Percentiles rank a stretch among this genome's conserved stretches.
These are phyloP conservation scores for Magnusiomyces clavatus DNA, from an alignment of 1,139 yeast species.

Conservation along the genomic window DNA sequence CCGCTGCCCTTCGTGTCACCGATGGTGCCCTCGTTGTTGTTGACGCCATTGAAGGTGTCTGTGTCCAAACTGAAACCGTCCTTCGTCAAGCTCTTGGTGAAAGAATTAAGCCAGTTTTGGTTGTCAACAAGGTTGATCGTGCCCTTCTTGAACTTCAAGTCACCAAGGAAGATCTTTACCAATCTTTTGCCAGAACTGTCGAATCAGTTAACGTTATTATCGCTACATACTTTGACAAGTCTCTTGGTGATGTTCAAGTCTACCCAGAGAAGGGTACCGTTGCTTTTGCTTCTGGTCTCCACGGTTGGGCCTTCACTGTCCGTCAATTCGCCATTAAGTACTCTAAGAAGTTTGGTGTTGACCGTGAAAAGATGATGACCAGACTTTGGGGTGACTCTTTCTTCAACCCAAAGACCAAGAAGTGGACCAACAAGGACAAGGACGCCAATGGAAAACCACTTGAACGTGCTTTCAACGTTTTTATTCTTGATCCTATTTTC, in stretches of 20 bases:
- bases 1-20: constrained; percentile 99
- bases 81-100: constrained; percentile 99
- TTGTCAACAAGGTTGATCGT: constrained; percentile 99
- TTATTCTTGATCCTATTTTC: constrained; percentile 98
- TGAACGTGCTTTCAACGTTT: constrained; percentile 99
- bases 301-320: constrained; percentile 99
- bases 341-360: constrained; percentile 99
- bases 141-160: constrained; percentile 94
- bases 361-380: constrained; percentile 95
- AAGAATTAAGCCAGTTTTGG: constrained; percentile 98
- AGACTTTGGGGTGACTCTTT: constrained; percentile 99
- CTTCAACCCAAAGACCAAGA: constrained; percentile 99
- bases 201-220: constrained; percentile 98
- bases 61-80: constrained; percentile 99
- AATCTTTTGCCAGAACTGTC: constrained; percentile 96
- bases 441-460: constrained; percentile 93
- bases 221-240: constrained; percentile 87
- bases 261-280: constrained; percentile 99
- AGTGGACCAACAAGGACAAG: constrained; percentile 96
- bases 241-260: constrained; percentile 94
- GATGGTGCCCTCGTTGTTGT: constrained; percentile 99
- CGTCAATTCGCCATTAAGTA: constrained; percentile 98
- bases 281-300: constrained; percentile 99
- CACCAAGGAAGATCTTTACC: constrained; percentile 98
- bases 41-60: constrained; percentile 99